phyloP scores from a whole-genome alignment of 2,329 filamentous ascomycete genomes.

The Xylariaceae sp. region DNA sequence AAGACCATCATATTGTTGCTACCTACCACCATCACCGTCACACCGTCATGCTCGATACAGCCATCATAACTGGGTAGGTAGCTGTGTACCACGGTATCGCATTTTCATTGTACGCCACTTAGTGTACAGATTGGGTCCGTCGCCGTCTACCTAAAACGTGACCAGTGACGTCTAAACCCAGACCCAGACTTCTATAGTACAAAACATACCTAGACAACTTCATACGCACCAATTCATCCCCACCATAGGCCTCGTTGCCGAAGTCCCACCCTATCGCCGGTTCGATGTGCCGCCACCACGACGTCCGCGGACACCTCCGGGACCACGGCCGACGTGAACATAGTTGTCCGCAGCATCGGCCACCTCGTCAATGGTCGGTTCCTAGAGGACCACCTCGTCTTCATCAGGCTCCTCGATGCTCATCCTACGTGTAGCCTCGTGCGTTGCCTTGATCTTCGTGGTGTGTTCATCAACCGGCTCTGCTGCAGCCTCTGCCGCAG shows the following conservation, averaged over 20 bases:
- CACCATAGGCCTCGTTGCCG: background rate
- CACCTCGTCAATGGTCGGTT: constrained; percentile 18
- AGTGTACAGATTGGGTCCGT: constrained; percentile 1
- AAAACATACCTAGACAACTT: background rate
- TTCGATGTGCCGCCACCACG: background rate
- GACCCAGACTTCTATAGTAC: background rate
- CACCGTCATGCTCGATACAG: too few relatives aligned
- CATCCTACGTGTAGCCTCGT: constrained; percentile 51
- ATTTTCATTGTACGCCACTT: background rate
- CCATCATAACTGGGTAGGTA: background rate
- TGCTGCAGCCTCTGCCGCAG: constrained; percentile 33
- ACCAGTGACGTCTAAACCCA: constrained; percentile 1
- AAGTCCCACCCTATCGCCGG: background rate
- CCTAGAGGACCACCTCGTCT: constrained; percentile 37
- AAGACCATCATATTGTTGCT: background rate
- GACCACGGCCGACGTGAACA: constrained; percentile 17
- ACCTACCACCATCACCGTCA: too few relatives aligned
- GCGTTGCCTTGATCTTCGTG: constrained; percentile 42
- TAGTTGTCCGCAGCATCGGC: constrained; percentile 17
- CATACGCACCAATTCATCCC: background rate
- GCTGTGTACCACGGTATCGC: background rate
- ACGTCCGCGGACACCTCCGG: background rate
- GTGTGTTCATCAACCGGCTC: constrained; percentile 39
- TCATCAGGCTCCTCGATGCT: constrained; percentile 58
- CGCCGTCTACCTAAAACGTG: constrained; percentile 1